Evolutionary conservation across 345 rosid species (phyloP).

Genomic region (Brassica cretica): DNA sequence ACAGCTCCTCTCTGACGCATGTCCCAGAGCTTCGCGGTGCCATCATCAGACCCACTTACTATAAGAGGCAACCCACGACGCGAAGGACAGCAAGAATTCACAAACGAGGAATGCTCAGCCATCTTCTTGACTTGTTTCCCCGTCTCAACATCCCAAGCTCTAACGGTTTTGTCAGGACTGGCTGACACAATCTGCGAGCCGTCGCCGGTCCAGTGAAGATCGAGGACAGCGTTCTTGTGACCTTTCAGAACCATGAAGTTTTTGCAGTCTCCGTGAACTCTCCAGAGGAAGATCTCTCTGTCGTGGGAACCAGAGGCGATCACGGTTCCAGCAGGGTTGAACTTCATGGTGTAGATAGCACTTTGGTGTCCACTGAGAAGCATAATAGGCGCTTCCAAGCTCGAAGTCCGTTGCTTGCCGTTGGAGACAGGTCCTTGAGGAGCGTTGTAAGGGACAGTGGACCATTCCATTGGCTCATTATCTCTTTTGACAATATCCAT

Average conservation of each 20-base stretch:
- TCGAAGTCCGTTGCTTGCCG: slow-evolving; percentile 58
- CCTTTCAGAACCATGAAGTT: slow-evolving; percentile 87
- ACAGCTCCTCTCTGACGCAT: slow-evolving; percentile 93
- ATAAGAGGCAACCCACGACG: slow-evolving; percentile 85
- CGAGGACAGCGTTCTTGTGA: slow-evolving; percentile 84
- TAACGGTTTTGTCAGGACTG: slow-evolving; percentile 84
- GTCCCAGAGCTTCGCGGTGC: slow-evolving; percentile 92
- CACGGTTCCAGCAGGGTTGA: slow-evolving; percentile 74
- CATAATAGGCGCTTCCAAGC: slow-evolving; percentile 87
- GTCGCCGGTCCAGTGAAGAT: slow-evolving; percentile 87
- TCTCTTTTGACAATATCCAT: slow-evolving; percentile 56
- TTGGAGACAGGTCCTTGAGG: slow-evolving; percentile 48
- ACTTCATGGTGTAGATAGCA: slow-evolving; percentile 73
- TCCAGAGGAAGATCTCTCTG: slow-evolving; percentile 81
- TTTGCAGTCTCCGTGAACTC: slow-evolving; percentile 81
- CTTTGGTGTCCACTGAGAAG: slow-evolving; percentile 75
- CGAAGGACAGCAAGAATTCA: slow-evolving; percentile 81
- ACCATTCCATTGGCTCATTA: slow-evolving; percentile 88
- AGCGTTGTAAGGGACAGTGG: slow-evolving; percentile 56
- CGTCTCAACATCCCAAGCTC: slow-evolving; percentile 87
- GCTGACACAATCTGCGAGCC: slow-evolving; percentile 83
- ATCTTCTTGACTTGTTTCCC: slow-evolving; percentile 89
- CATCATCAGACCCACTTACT: slow-evolving; percentile 90
- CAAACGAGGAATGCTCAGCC: slow-evolving; percentile 85
- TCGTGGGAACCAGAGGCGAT: slow-evolving; percentile 92